Evolutionary conservation across 2,329 filamentous ascomycete genomes (phyloP).

Genomic region (Dendryphion nanum): DNA sequence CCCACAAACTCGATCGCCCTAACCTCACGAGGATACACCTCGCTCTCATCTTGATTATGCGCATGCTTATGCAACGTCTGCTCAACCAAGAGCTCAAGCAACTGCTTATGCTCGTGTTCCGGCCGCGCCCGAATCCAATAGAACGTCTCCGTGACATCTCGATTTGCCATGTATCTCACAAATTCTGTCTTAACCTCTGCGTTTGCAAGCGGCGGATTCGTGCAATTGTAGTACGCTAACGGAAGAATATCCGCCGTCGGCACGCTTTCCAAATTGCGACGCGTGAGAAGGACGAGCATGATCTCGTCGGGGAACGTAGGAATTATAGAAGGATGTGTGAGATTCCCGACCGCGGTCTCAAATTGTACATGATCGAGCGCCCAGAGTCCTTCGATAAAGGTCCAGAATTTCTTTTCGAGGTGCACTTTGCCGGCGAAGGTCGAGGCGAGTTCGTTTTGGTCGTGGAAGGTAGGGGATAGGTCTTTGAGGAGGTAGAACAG

Average conservation of each 20-base stretch:
- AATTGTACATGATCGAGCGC: conserved; percentile 72
- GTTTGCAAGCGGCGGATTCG: conserved; percentile 69
- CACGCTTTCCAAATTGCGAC: conserved; percentile 51
- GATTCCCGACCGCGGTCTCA: conserved; percentile 64
- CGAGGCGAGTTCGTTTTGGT: conserved; percentile 52
- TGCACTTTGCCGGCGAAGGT: conserved; percentile 63
- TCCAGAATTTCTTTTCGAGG: conserved; percentile 72
- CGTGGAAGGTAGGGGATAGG: conserved; percentile 52
- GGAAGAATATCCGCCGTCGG: conserved; percentile 50
- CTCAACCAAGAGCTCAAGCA: conserved; percentile 66
- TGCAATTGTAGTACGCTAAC: conserved; percentile 75
- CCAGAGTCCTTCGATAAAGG: conserved; percentile 82
- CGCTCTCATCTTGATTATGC: conserved; percentile 6
- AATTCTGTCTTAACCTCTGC: conserved; percentile 63
- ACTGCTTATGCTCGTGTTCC: conserved; percentile 58
- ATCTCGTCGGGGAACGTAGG: conserved; percentile 85
- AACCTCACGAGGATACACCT: conserved; percentile 43
- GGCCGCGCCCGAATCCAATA: conserved; percentile 68
- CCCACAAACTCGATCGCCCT: conserved; percentile 69
- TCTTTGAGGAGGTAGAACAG: conserved; percentile 84
- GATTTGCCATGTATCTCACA: conserved; percentile 66
- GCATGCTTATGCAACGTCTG: conserved; percentile 17
- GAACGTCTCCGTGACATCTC: conserved; percentile 70
- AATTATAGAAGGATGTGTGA: conserved; percentile 76
- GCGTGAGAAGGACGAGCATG: conserved; percentile 64